Conservation (phyloP, 2,329 filamentous ascomycete genomes). For the Drechslerella coelobrocha region DNA sequence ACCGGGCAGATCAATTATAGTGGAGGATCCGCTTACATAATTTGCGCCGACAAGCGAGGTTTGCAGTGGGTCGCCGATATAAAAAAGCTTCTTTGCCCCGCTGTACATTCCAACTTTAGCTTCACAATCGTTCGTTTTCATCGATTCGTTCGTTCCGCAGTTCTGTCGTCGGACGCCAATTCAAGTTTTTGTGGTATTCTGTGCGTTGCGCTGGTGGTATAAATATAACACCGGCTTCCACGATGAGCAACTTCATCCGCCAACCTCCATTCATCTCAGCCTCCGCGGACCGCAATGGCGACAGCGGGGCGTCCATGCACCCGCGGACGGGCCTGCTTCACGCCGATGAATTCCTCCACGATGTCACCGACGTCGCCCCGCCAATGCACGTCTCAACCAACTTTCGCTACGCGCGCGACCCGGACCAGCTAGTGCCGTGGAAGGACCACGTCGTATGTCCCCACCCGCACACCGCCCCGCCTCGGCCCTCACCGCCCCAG, state of each 20-base stretch:
- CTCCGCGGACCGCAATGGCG: background rate
- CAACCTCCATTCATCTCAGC: slow-evolving; percentile 8
- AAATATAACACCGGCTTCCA: background rate
- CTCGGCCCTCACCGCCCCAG: too few species aligned
- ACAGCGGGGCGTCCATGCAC: background rate
- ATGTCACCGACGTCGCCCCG: slow-evolving; percentile 76
- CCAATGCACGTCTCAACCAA: slow-evolving; percentile 90
- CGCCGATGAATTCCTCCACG: slow-evolving; percentile 76
- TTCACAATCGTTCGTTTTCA: background rate
- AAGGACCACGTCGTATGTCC: slow-evolving; percentile 25
- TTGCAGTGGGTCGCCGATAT: background rate
- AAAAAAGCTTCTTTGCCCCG: too few species aligned
- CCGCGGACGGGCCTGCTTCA: slow-evolving; percentile 60
- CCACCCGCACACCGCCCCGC: background rate
- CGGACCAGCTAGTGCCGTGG: slow-evolving; percentile 68
- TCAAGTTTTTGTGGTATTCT: slow-evolving; percentile 37
- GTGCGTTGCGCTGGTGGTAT: slow-evolving; percentile 27
- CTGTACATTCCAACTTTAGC: background rate
- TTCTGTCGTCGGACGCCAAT: background rate
- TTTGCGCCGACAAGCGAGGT: slow-evolving; percentile 5
- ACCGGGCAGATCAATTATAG: slow-evolving; percentile 2
- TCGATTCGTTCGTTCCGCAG: slow-evolving; percentile 2
- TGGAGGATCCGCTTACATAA: slow-evolving; percentile 43
- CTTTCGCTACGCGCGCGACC: slow-evolving; percentile 79
- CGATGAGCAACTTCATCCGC: slow-evolving; percentile 45